Evolutionary conservation across 495 filamentous ascomycete species (phyloP).

Genomic region (Tirmania nivea): DNA sequence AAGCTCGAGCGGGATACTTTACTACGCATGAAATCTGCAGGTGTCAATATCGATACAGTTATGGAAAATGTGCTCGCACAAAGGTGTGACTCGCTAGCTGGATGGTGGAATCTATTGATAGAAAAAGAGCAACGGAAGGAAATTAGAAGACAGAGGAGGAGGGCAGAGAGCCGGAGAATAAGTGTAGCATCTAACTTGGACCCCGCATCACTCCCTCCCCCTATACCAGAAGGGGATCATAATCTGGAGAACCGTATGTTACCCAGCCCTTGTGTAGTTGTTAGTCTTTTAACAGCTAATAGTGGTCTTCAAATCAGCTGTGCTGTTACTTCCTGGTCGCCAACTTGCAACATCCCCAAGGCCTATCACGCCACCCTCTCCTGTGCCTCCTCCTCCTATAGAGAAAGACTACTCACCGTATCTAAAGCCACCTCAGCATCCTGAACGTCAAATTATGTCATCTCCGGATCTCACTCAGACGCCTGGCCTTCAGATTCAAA

Average conservation of each 20-base stretch:
- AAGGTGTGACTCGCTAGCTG: conserved; percentile 68
- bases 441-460: conserved; percentile 18
- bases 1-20: conserved; percentile 75
- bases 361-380: conserved; percentile 15
- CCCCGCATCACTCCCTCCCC: conserved; percentile 12
- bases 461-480: conserved; percentile 16
- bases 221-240: conserved; percentile 16
- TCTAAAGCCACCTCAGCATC: conserved; percentile 17
- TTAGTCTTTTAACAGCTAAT: conserved; percentile 6
- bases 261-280: conserved; percentile 15
- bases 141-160: conserved; percentile 56
- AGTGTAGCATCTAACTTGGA: conserved; percentile 19
- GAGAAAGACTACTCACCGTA: conserved; percentile 20
- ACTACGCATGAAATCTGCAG: conserved; percentile 83
- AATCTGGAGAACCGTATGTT: conserved; percentile 15
- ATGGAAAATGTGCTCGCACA: conserved; percentile 85
- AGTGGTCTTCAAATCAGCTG: conserved; percentile 1
- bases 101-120: conserved; percentile 89
- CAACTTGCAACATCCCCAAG: conserved; percentile 10
- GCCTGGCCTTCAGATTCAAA: conserved; percentile 34
- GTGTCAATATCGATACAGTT: conserved; percentile 81
- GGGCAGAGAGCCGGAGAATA: conserved; percentile 37
- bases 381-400: conserved; percentile 14
- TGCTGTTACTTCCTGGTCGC: neutral
- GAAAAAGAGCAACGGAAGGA: conserved; percentile 93